A percentile compares a stretch with the other conserved stretches of the same genome.
These are phyloP conservation scores for Tetraselmis chui DNA, from an alignment of 139 green algal genomes.

Conservation along the genomic window DNA sequence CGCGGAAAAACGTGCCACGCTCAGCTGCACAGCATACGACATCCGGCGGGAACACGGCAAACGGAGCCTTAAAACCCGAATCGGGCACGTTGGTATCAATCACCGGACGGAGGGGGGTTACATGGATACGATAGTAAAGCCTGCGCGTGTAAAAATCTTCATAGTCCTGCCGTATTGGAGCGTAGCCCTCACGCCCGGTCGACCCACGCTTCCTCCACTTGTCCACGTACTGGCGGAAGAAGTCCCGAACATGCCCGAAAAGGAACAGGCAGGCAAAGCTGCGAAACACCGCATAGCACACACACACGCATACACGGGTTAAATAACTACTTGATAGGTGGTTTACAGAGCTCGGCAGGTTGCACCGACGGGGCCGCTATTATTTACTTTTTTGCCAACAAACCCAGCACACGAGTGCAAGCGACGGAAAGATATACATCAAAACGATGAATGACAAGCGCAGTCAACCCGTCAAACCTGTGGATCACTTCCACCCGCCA, in stretches of 20 bases:
- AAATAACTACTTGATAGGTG: no score
- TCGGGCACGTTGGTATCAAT: no score
- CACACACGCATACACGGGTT: neutral
- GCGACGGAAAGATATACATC: neutral
- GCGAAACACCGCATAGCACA: neutral
- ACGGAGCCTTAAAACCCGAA: no score
- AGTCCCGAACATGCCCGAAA: constrained; percentile 75
- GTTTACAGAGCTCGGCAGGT: no score
- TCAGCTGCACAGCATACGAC: no score
- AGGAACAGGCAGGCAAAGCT: constrained; percentile 44
- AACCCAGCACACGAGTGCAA: neutral
- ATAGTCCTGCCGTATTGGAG: constrained; percentile 73
- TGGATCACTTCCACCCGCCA: no score
- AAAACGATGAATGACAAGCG: neutral
- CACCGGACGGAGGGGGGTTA: constrained; percentile 14
- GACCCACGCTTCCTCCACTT: constrained; percentile 16
- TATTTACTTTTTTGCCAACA: neutral
- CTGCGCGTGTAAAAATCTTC: constrained; percentile 95
- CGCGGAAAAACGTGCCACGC: no score
- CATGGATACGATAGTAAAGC: constrained; percentile 84
- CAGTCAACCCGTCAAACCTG: no score
- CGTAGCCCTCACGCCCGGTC: constrained; percentile 65
- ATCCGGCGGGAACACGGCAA: no score
- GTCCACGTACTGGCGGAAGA: constrained; percentile 30
- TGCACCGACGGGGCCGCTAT: neutral